Evolutionary conservation across 768 basidiomycete species (phyloP), one percentile per base, ranked within the genome.

Genomic region (Cyathus striatus): DNA sequence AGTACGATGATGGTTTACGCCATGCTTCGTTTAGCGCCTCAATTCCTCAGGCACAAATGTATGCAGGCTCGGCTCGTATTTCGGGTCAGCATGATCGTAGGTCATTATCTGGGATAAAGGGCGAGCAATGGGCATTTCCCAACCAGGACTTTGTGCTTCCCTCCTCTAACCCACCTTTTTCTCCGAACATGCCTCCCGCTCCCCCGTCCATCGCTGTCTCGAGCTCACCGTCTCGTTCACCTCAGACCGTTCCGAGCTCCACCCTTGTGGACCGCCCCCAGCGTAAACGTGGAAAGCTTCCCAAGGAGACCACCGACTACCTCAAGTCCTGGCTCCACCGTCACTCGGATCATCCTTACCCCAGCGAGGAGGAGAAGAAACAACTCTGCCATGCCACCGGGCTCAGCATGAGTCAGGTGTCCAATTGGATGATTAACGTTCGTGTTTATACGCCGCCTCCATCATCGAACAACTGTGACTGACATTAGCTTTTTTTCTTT

Each of bases 381-480:
- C 85, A 87, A 58, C 66, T 92, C 50, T 91, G 89, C 62, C 79
- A 85, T 53, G 85, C 86, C 30, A 92, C 89, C 1, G 87, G 87
- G 20, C 66, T 92, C 49, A 87, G 82, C 66, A 91, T 91, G 87
- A 80, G 75, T 63, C 89, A 92, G 62, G 87, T 91, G 1, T 89
- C 86, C 41, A 91, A 91, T 60, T 91, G 89, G 89, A 91, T 91
- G 89, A 91, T 91, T 56, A 91, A 91, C 53, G 89, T 73, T 33
- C 44, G 64, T 70, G 6, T 46, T 40, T 21, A 38, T 26, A n/a
- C n/a, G 43, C 33, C 38, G 49, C 45, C 41, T 39, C 35, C 21
- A 45, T 13, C 41, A 25, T 16, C 43, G 38, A 18, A 40, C 35
- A 44, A 25, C 46, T 41, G 35, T 27, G 42, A 30, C 43, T 55